Percentiles rank a stretch among this genome's conserved stretches.
Evolutionary conservation across 495 filamentous ascomycete genomes (phyloP).

Genomic region (Neurospora sp.): DNA sequence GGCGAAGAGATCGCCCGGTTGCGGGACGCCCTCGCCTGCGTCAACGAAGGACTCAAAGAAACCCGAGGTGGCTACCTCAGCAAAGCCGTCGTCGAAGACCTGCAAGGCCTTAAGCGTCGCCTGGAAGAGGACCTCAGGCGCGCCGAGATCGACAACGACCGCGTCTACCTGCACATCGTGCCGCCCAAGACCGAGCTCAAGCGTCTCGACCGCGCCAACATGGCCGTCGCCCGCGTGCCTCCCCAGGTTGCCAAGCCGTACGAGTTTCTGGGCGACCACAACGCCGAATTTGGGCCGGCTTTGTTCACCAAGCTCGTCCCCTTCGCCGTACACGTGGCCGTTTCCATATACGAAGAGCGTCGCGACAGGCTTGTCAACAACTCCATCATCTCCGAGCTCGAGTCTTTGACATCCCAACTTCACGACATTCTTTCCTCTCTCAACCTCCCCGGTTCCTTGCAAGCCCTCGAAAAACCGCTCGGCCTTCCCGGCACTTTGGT

Average conservation of each 20-base stretch:
- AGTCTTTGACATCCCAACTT: slow-evolving; percentile 67
- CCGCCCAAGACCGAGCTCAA: slow-evolving; percentile 84
- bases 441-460: slow-evolving; percentile 85
- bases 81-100: slow-evolving; percentile 69
- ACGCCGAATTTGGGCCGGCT: slow-evolving; percentile 64
- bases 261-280: slow-evolving; percentile 65
- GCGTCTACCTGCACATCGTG: slow-evolving; percentile 81
- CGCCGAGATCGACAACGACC: slow-evolving; percentile 92
- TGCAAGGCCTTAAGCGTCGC: slow-evolving; percentile 71
- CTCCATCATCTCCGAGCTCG: slow-evolving; percentile 74
- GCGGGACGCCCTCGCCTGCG: slow-evolving; percentile 68
- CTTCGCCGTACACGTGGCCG: slow-evolving; percentile 89
- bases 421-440: slow-evolving; percentile 74
- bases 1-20: slow-evolving; percentile 91
- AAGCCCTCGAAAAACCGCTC: slow-evolving; percentile 89
- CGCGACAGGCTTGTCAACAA: slow-evolving; percentile 81
- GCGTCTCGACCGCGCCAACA: slow-evolving; percentile 73
- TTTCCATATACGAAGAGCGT: slow-evolving; percentile 89
- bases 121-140: slow-evolving; percentile 82
- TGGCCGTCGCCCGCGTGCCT: slow-evolving; percentile 74
- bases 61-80: slow-evolving; percentile 64
- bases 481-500: slow-evolving; percentile 77
- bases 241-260: slow-evolving; percentile 74
- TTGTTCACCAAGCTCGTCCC: slow-evolving; percentile 89
- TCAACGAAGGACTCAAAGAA: slow-evolving; percentile 81